Percentiles rank a stretch among this genome's conserved stretches.
Conservation (phyloP, 108 stramenopile species). For the Schizochytrium sp. region DNA sequence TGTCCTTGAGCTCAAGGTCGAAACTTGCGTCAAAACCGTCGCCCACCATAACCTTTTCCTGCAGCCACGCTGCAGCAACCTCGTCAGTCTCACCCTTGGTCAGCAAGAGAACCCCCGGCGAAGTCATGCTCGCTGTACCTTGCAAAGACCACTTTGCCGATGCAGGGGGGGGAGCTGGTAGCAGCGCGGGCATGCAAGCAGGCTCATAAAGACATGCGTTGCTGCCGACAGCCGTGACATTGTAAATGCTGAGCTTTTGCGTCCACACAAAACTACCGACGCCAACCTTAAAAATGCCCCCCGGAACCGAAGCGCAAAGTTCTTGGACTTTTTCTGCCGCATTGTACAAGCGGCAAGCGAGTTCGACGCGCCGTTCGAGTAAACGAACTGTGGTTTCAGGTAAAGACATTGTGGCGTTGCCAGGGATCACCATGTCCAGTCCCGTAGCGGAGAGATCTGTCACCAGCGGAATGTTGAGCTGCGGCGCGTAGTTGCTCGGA, state of each 20-base stretch:
- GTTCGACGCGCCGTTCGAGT: not conserved
- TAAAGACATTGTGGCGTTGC: not conserved
- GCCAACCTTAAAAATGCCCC: not conserved
- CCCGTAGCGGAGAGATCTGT: not conserved
- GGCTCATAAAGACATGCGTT: not conserved
- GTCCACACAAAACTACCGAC: not conserved
- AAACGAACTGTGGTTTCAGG: not conserved
- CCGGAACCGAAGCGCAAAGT: not conserved
- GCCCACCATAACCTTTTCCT: not conserved
- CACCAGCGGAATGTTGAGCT: not conserved
- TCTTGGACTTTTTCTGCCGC: not conserved
- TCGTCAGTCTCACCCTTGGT: not conserved
- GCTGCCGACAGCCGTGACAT: not conserved
- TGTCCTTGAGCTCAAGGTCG: not conserved
- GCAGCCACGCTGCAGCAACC: not conserved
- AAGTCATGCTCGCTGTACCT: not conserved
- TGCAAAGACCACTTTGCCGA: not conserved
- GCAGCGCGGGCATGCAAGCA: not conserved
- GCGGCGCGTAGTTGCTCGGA: not conserved
- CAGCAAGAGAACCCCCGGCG: not conserved
- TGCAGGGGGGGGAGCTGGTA: not conserved
- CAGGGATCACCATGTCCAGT: not conserved
- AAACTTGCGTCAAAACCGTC: not conserved
- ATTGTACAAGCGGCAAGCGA: constrained; percentile 10
- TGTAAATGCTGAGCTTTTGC: not conserved